Percentiles rank a stretch among this genome's conserved stretches.
Conservation (phyloP, 2,329 filamentous ascomycete genomes). For the Ophiognomonia clavigignenti-juglandacearum region DNA sequence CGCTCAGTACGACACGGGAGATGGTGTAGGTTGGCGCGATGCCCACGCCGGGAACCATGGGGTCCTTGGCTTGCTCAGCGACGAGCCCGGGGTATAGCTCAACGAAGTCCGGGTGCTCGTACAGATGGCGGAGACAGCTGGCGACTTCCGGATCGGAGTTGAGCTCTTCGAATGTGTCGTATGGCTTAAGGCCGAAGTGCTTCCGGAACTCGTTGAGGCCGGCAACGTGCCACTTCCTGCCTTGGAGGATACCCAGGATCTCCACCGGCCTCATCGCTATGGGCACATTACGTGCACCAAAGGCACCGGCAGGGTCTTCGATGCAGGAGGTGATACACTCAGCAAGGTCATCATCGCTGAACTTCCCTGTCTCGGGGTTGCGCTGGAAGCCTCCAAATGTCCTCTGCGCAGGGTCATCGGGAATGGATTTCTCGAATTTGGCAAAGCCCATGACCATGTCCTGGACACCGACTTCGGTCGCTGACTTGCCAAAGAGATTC, state of each 20-base stretch:
- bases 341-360: conserved; percentile 72
- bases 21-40: conserved; percentile 74
- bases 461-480: conserved; percentile 48
- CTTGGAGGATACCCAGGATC: conserved; percentile 74
- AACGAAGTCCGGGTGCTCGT: conserved; percentile 74
- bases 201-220: conserved; percentile 82
- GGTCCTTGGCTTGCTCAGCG: conserved; percentile 68
- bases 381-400: conserved; percentile 63
- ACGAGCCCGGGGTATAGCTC: conserved; percentile 78
- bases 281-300: conserved; percentile 70
- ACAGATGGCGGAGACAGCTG: conserved; percentile 60
- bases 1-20: conserved; percentile 70
- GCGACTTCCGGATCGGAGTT: conserved; percentile 71
- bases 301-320: conserved; percentile 72
- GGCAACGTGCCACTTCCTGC: conserved; percentile 70
- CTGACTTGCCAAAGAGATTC: conserved; percentile 56
- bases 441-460: conserved; percentile 60
- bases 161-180: conserved; percentile 78
- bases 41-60: conserved; percentile 69
- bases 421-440: conserved; percentile 56
- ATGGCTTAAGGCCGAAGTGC: conserved; percentile 71
- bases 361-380: conserved; percentile 56
- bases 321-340: conserved; percentile 63
- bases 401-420: conserved; percentile 63
- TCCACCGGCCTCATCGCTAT: conserved; percentile 70